Evolutionary conservation across 1,284 basidiomycete genomes (phyloP), one percentile per base, ranked within the genome.

Genomic region (Apiotrichum gamsii): DNA sequence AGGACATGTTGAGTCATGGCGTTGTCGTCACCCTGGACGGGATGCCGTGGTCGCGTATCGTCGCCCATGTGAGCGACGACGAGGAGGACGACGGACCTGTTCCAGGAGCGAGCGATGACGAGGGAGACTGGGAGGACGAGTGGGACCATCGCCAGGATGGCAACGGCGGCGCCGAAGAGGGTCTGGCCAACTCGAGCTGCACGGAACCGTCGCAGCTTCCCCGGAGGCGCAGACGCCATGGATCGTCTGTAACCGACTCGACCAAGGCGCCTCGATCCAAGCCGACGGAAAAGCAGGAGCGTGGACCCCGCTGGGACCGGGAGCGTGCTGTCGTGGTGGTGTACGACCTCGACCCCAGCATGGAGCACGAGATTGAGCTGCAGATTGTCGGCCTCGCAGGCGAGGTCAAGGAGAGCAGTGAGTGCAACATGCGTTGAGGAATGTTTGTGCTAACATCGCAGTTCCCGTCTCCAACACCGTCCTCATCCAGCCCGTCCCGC

Each of bases 341-440:
- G 1, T 73, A 72, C 43, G 71, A 70, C 2, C 42, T 73, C 39
- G 61, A 58, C 38, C 70, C 71, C 1, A 65, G 64, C 5, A 65
- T 69, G 43, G 71, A 73, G 51, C 72, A 73, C 49, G 69, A 73
- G 50, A 61, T 73, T 25, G 71, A 73, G 56, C 54, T 73, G 39
- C 62, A 67, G 46, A 69, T 73, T 13, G 64, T 73, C 10, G 71
- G 69, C 3, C 49, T 67, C 33, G 40, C 59, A 4, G 56, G 58
- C 25, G 63, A 64, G 33, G 54, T 58, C 31, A 52, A 54, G 24
- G 60, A 64, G 31, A 47, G 47, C 14, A 54, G 62, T 62, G 21
- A 50, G 63, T 52, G 16, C 21, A n/a, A 25, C 23, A 8, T 3
- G 2, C 4, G n/a, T 33, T 9, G 6, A 16, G 6, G 4, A 8